phyloP scores from a whole-genome alignment of 441 rosid genomes.

The Gossypium gossypioides region DNA sequence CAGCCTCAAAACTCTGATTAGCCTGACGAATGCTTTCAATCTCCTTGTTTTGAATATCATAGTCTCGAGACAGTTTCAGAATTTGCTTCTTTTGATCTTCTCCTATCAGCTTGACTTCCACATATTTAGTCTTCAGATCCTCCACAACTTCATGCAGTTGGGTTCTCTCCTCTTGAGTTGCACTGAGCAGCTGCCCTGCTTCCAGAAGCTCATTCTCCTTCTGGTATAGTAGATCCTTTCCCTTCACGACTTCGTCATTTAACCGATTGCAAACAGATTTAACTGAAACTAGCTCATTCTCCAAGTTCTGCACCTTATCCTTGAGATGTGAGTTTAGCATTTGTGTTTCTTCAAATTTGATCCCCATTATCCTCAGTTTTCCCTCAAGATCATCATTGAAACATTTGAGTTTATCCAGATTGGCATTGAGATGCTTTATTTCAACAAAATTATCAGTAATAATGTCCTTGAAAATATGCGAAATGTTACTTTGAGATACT shows the following conservation, averaged over 20 bases:
- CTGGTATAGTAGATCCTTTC: slow-evolving; percentile 30
- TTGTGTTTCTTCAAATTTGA: slow-evolving; percentile 30
- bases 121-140: slow-evolving; percentile 42
- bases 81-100: slow-evolving; percentile 47
- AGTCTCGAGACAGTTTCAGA: slow-evolving; percentile 39
- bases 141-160: slow-evolving; percentile 36
- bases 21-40: slow-evolving; percentile 24
- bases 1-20: slow-evolving; percentile 36
- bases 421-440: slow-evolving; percentile 35
- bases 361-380: slow-evolving; percentile 37
- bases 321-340: slow-evolving; percentile 27
- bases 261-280: slow-evolving; percentile 34
- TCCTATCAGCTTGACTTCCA: slow-evolving; percentile 33
- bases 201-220: slow-evolving; percentile 41
- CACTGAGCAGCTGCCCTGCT: slow-evolving; percentile 31
- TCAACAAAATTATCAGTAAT: slow-evolving; percentile 37
- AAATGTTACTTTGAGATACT: slow-evolving; percentile 40
- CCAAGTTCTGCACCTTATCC: slow-evolving; percentile 26
- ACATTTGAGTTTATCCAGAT: slow-evolving; percentile 32
- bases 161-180: slow-evolving; percentile 36
- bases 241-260: slow-evolving; percentile 33
- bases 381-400: slow-evolving; percentile 44
- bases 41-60: slow-evolving; percentile 38
- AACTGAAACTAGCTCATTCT: slow-evolving; percentile 30
- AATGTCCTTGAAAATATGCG: slow-evolving; percentile 38